Percentiles rank a stretch among this genome's conserved stretches.
Evolutionary conservation across 1,284 basidiomycete genomes (phyloP).

Genomic region (Cutaneotrichosporon sp.): DNA sequence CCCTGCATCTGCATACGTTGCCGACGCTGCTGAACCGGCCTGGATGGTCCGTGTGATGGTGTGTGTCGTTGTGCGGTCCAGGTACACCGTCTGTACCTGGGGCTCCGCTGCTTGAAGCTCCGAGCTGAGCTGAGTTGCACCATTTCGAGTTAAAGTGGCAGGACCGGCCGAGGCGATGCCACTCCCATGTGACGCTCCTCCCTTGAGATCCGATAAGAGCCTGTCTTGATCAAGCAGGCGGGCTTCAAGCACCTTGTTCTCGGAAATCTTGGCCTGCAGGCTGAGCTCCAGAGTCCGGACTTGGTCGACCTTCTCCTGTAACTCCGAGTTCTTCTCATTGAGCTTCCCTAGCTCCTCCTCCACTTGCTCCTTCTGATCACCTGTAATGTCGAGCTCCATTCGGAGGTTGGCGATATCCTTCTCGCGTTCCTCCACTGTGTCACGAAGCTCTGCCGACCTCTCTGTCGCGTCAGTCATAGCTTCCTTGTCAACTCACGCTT

Average conservation of each 20-base stretch:
- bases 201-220: slow-evolving; percentile 68
- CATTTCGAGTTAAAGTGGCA: slow-evolving; percentile 1
- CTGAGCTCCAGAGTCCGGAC: not conserved
- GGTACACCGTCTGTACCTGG: not conserved
- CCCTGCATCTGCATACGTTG: not conserved
- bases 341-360: slow-evolving; percentile 62
- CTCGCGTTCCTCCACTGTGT: not conserved
- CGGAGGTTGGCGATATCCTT: not conserved
- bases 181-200: not conserved
- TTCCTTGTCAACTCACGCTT: not conserved
- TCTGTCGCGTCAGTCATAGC: not conserved
- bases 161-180: not conserved
- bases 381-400: not conserved
- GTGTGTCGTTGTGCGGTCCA: not conserved
- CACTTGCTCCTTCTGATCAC: not conserved
- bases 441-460: not conserved
- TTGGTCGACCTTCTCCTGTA: slow-evolving; percentile 58
- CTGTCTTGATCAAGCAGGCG: slow-evolving; percentile 65
- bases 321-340: slow-evolving; percentile 65
- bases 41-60: not conserved
- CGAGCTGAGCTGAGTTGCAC: not conserved
- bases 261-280: slow-evolving; percentile 54
- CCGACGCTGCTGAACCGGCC: not conserved
- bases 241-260: slow-evolving; percentile 63
- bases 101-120: not conserved